These are phyloP conservation scores for Phialocephala sp. DNA, from an alignment of 2,329 filamentous ascomycete genomes.

Conservation along the genomic window DNA sequence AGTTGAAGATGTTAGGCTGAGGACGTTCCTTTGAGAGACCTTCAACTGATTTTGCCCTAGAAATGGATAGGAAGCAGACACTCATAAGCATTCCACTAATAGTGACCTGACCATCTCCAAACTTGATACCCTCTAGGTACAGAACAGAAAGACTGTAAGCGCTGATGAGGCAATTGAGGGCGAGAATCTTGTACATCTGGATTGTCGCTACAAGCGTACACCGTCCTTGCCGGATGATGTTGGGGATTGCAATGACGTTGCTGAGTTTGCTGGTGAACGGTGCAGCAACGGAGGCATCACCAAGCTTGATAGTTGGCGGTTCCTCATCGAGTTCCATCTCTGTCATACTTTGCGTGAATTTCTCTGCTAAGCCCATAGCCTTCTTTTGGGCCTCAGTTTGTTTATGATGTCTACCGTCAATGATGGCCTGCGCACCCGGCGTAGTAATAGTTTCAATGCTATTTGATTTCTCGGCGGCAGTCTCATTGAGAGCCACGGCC, in stretches of 20 bases:
- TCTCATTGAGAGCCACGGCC: conserved; percentile 56
- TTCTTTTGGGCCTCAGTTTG: conserved; percentile 72
- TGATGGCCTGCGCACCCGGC: conserved; percentile 66
- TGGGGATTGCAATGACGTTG: conserved; percentile 95
- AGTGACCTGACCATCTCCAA: conserved; percentile 96
- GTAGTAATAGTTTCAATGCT: conserved; percentile 69
- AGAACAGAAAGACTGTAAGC: conserved; percentile 96
- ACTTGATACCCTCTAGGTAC: conserved; percentile 98
- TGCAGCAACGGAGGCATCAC: conserved; percentile 94
- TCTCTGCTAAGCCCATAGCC: conserved; percentile 81
- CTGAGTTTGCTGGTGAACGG: conserved; percentile 98
- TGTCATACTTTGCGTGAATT: conserved; percentile 86
- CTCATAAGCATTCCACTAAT: conserved; percentile 99
- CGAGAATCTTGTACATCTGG: conserved; percentile 99
- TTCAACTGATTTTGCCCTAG: conserved; percentile 95
- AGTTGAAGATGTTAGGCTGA: conserved; percentile 98
- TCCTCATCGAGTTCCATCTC: conserved; percentile 85
- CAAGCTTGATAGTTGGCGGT: conserved; percentile 94
- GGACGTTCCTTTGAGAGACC: conserved; percentile 94
- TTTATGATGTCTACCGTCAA: conserved; percentile 56
- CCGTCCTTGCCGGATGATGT: conserved; percentile 96
- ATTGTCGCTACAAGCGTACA: conserved; percentile 98
- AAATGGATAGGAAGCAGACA: conserved; percentile 98
- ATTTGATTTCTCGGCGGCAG: conserved; percentile 58
- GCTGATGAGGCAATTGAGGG: conserved; percentile 95